Evolutionary conservation across 2,329 filamentous ascomycete genomes (phyloP), one percentile per base, ranked within the genome.

Genomic region (Exophiala bonariae): DNA sequence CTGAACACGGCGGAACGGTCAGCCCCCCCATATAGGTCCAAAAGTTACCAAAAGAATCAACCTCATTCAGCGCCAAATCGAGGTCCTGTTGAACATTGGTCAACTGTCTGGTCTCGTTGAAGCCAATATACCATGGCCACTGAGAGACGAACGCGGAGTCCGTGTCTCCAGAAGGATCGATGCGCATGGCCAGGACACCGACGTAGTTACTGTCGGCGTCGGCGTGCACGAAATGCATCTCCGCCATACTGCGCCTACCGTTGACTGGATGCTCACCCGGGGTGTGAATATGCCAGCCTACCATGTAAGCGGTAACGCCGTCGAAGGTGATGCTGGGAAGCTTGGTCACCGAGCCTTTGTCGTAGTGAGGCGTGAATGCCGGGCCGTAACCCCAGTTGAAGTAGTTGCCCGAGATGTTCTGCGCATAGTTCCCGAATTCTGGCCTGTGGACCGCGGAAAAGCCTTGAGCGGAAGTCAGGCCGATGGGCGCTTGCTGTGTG

Each of bases 1-100:
- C 79, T 11, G 70, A 69, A 65, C 81, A 83, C 3, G 81, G 81
- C 16, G 81, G 81, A 0, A 80, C 82, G 31, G 81, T 83, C 36
- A 84, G 69, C 11, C 78, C 81, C 14, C 81, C 80, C 6, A 62
- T 61, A 67, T 83, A 83, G 48, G 70, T 68, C 54, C 70, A 72
- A 42, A 78, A 61, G 4, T 44, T 28, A 14, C 36, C 22, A 28
- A 44, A 44, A 14, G 16, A n/a, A 13, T 26, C 17, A 14, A 44
- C 41, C n/a, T 37, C 41, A 26, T n/a, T 16, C 41, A 44, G 26
- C 4, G 41, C 41, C 31, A 3, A 20, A n/a, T 23, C 31, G 17
- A 37, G 28, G 16, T 44, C 17, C 10, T 22, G 30, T 14, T n/a
- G 4, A 18, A 44, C 41, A 16, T 28, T 16, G 16, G 19, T 36